Percentiles rank a stretch among this genome's conserved stretches.
Conservation (phyloP, 2,329 filamentous ascomycete species). For the Salinomyces thailandicus region DNA sequence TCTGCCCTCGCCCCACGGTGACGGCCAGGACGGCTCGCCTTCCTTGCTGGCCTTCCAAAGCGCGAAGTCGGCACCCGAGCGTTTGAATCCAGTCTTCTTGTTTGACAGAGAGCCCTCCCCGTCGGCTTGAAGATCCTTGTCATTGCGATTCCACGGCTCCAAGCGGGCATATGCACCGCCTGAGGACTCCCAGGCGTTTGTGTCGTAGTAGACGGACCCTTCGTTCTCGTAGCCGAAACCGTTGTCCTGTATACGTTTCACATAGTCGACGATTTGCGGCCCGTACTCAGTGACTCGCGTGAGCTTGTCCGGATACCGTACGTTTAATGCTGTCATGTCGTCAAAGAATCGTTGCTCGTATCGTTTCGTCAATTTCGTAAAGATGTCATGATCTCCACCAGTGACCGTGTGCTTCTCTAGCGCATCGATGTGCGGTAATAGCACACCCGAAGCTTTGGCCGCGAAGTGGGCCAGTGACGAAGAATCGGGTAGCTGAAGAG, state of each 20-base stretch:
- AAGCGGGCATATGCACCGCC: conserved; percentile 80
- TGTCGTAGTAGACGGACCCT: conserved; percentile 92
- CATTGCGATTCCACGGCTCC: conserved; percentile 73
- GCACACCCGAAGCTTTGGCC: conserved; percentile 52
- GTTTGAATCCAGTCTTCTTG: conserved; percentile 50
- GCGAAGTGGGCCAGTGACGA: conserved; percentile 36
- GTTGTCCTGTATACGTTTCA: conserved; percentile 71
- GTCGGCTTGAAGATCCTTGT: conserved; percentile 74
- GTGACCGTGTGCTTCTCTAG: conserved; percentile 47
- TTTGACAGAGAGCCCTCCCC: conserved; percentile 72
- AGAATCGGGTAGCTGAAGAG: conserved; percentile 30
- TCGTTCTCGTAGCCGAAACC: conserved; percentile 62
- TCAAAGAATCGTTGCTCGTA: conserved; percentile 82
- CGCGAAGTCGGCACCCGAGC: conserved; percentile 72
- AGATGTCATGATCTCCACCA: conserved; percentile 60
- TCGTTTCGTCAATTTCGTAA: conserved; percentile 72
- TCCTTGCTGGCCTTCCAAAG: conserved; percentile 89
- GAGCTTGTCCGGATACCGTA: conserved; percentile 67
- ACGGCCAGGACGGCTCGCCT: conserved; percentile 84
- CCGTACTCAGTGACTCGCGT: conserved; percentile 92
- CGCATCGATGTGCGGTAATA: conserved; percentile 72
- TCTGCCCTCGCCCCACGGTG: conserved; percentile 74
- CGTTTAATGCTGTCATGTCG: conserved; percentile 80
- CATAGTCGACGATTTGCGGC: conserved; percentile 74
- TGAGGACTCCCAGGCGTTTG: conserved; percentile 68